Percentiles rank a stretch among this genome's conserved stretches.
Conservation (phyloP, 2,329 filamentous ascomycete species). For the Fusarium poae region DNA sequence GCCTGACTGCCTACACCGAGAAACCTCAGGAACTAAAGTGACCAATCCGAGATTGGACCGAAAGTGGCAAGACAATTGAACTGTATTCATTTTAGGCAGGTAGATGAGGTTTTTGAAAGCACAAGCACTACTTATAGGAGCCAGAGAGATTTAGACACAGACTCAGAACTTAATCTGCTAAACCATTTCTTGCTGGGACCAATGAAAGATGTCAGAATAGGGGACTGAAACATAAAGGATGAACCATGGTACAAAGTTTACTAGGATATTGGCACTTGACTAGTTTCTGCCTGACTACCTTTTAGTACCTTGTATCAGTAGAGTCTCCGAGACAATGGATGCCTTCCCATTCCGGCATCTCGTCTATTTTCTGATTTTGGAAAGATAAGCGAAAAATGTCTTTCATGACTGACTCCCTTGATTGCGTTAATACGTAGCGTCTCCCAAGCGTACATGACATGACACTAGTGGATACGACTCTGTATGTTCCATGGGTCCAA, state of each 20-base stretch:
- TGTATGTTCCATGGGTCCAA: too few relatives aligned
- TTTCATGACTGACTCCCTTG: too few relatives aligned
- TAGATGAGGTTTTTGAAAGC: too few relatives aligned
- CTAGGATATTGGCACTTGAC: background rate
- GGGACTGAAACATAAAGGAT: background rate
- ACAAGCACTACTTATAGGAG: too few relatives aligned
- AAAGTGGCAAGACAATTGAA: background rate
- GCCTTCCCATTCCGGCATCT: background rate
- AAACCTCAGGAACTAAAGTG: background rate
- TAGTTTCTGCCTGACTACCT: background rate
- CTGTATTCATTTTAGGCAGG: background rate
- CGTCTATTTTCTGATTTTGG: background rate
- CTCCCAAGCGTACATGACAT: too few relatives aligned
- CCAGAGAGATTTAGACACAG: background rate
- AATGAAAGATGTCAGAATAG: background rate
- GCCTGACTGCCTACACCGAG: background rate
- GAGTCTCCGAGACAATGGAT: background rate
- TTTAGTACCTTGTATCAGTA: too few relatives aligned
- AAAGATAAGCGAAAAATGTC: background rate
- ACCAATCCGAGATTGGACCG: background rate
- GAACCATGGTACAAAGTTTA: background rate
- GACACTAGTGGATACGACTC: too few relatives aligned
- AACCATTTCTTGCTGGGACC: background rate
- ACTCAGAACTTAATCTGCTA: background rate
- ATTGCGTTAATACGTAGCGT: background rate